Base-by-base conservation (phyloP, 2,329 filamentous ascomycete genomes). In the Didymella segeticola region DNA sequence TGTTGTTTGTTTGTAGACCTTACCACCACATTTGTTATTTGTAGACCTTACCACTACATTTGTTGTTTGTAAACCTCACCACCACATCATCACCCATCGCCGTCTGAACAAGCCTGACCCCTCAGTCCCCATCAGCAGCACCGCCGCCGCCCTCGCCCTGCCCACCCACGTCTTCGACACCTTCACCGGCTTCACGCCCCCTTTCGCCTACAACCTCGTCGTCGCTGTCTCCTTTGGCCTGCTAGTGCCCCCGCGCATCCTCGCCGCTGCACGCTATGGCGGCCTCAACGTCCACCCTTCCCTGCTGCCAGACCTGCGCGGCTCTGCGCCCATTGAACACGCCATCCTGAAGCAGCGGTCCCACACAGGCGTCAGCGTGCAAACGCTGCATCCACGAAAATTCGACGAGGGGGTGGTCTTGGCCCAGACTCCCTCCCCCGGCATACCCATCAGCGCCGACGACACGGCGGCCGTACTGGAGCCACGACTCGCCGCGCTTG, bases 231-330 rank as follows among this genome's bases (percentile, higher is more conserved):
- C 95, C 0, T 99, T 98, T 75, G 95, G 95, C 3, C 83, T 96
- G 7, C 89, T 97, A 57, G 87, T 99, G 1, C 95, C 95, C 0
- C 82, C 83, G 0, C 83, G 91, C 4, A 85, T 98, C 14, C 79
- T 99, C 19, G 78, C 78, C 19, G 77, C 77, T 1, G 85, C 89
- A 20, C 85, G 83, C 64, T 96, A 96, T 75, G 93, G 93, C 36
- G 95, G 95, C 0, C 77, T 99, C 3, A 99, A 99, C 74, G 83
- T 99, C 2, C 95, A 99, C 69, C 95, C 95, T 1, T 98, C 93
- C 0, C 77, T 97, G 23, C 83, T 99, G 12, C 93, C 93, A 4
- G 89, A 95, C 70, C 86, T 96, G 54, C 87, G 89, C 53, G 95
- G 95, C 2, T 85, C 95, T 10, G 91, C 95, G 2, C 95, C 95